Conservation (phyloP, 2,329 filamentous ascomycete species). For the Trichoderma aggressivum region DNA sequence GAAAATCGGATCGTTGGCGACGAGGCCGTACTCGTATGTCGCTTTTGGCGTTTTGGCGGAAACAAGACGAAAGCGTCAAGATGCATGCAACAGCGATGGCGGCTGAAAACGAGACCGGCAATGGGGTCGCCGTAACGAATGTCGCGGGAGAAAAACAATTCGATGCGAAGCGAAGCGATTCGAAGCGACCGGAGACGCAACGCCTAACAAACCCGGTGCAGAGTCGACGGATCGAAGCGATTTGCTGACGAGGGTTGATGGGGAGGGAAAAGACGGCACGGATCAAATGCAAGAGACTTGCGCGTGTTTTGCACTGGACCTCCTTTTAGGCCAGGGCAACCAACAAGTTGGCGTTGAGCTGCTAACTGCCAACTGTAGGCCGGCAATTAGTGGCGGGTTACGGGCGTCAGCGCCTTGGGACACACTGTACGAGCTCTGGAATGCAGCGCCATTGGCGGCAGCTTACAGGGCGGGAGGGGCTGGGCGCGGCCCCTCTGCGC, state of each 20-base stretch:
- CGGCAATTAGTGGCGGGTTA: not conserved
- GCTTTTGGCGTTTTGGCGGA: not conserved
- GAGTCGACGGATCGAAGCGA: not conserved
- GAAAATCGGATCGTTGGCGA: not conserved
- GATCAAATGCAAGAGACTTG: not conserved
- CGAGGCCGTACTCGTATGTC: not conserved
- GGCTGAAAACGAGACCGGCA: not conserved
- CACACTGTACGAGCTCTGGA: constrained; percentile 8
- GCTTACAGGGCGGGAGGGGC: constrained; percentile 13
- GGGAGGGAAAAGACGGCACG: not conserved
- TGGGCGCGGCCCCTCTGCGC: not conserved
- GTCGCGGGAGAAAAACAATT: not conserved
- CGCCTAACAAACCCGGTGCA: not conserved
- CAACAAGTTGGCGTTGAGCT: not conserved
- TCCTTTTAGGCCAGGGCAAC: constrained; percentile 15
- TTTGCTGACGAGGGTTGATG: not conserved
- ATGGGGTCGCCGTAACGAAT: not conserved
- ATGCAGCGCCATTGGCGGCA: constrained; percentile 2
- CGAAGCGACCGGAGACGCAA: not conserved
- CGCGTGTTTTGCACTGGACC: not conserved
- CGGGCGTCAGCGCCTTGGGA: not conserved
- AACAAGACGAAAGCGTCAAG: not conserved
- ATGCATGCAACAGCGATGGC: not conserved
- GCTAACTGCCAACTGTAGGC: not conserved
- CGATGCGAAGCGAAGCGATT: not conserved